Percentiles rank a stretch among this genome's conserved stretches.
These are phyloP conservation scores for Brachypodium distachyon DNA, from an alignment of 202 grass and related monocot species.

Conservation along the genomic window DNA sequence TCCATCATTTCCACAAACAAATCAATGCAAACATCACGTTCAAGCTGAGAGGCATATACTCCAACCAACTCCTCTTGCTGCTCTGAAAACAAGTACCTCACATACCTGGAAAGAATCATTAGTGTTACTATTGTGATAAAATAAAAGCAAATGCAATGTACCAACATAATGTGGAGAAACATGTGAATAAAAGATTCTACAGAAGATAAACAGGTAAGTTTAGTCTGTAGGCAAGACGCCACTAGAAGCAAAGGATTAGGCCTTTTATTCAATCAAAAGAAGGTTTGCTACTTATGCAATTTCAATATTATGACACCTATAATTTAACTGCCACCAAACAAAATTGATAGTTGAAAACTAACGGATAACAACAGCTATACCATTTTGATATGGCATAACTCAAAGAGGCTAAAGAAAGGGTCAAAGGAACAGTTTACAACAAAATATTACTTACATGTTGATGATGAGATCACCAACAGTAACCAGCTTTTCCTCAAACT, in stretches of 20 bases:
- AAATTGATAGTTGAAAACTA: neutral
- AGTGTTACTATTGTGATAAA: neutral
- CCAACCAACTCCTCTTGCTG: slow-evolving; percentile 96
- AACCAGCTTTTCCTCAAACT: slow-evolving; percentile 72
- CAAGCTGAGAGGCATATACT: slow-evolving; percentile 89
- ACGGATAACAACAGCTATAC: neutral
- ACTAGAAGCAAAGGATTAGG: neutral
- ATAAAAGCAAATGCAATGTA: slow-evolving; percentile 10
- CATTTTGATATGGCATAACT: neutral
- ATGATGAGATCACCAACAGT: slow-evolving; percentile 84
- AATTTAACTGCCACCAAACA: neutral
- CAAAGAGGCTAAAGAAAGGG: neutral
- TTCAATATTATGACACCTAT: neutral
- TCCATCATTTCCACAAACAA: slow-evolving; percentile 97
- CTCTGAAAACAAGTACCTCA: slow-evolving; percentile 85
- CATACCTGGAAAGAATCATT: slow-evolving; percentile 63
- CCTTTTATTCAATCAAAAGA: neutral
- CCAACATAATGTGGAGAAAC: neutral
- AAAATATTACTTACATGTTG: slow-evolving; percentile 53
- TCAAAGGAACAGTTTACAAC: neutral
- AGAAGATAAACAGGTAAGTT: neutral
- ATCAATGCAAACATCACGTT: slow-evolving; percentile 76
- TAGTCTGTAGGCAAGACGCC: neutral
- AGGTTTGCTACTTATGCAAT: neutral
- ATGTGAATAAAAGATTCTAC: neutral